Evolutionary conservation across 2,329 filamentous ascomycete species (phyloP).

Genomic region (Geosmithia flava): DNA sequence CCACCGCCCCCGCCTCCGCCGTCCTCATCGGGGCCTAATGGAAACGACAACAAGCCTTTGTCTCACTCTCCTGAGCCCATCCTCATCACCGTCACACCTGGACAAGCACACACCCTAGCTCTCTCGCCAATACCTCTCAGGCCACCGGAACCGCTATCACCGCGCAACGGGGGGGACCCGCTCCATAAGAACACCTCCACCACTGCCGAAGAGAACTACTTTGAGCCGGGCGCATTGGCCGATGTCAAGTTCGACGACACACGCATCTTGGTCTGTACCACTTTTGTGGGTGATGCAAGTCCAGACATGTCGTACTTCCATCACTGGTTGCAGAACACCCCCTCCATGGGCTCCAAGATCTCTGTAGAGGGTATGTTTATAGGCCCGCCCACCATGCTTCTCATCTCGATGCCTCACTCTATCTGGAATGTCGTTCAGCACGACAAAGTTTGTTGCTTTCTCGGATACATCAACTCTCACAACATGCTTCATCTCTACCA

Average conservation of each 20-base stretch:
- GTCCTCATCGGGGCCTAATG: constrained; percentile 22
- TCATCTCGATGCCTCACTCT: constrained; percentile 53
- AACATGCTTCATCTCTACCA: constrained; percentile 56
- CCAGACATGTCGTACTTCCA: constrained; percentile 55
- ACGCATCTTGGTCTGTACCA: constrained; percentile 53
- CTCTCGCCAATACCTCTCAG: constrained; percentile 15
- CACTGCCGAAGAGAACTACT: constrained; percentile 21
- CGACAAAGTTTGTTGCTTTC: constrained; percentile 53
- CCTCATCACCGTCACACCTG: constrained; percentile 42
- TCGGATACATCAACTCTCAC: constrained; percentile 54
- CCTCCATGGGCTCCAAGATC: constrained; percentile 43
- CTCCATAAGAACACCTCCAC: not conserved
- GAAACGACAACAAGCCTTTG: constrained; percentile 20
- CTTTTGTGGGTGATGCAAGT: constrained; percentile 52
- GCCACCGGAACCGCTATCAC: not conserved
- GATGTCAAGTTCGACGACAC: constrained; percentile 50
- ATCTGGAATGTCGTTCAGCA: constrained; percentile 54
- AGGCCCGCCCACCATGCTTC: constrained; percentile 51
- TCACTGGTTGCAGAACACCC: constrained; percentile 51
- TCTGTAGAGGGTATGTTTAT: constrained; percentile 57
- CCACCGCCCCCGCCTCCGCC: constrained; percentile 17
- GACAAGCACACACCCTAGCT: constrained; percentile 38
- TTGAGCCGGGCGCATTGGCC: constrained; percentile 33
- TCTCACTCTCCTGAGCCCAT: constrained; percentile 23
- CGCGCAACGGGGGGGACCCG: not conserved